Percentiles rank a stretch among this genome's conserved stretches.
Evolutionary conservation across 805 yeast genomes (phyloP).

Genomic region (Candida fluviatilis): DNA sequence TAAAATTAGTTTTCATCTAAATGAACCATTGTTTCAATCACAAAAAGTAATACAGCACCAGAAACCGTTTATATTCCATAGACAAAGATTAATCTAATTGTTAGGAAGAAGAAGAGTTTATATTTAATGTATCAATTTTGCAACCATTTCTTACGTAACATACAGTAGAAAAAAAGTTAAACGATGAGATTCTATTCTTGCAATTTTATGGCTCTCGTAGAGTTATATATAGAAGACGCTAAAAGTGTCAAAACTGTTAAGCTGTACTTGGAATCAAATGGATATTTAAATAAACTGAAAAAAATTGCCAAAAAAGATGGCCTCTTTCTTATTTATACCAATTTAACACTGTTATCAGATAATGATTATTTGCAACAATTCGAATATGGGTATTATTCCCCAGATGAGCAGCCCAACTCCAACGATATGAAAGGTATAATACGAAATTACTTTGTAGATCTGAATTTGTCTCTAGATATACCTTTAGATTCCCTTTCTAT

Average conservation of each 20-base stretch:
- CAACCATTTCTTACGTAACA: neutral
- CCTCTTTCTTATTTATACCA: slow-evolving; percentile 12
- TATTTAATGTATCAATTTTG: neutral
- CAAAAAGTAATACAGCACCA: too few relatives aligned
- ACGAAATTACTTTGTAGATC: neutral
- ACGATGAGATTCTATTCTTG: neutral
- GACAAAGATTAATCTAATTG: too few relatives aligned
- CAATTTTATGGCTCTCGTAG: slow-evolving; percentile 4
- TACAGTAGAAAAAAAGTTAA: neutral
- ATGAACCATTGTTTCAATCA: too few relatives aligned
- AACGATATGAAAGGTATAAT: slow-evolving; percentile 3
- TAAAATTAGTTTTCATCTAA: too few relatives aligned
- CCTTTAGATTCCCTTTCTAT: slow-evolving; percentile 7
- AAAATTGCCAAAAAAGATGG: slow-evolving; percentile 13
- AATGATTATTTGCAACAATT: slow-evolving; percentile 5
- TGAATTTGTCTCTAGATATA: neutral
- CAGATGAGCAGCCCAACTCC: neutral
- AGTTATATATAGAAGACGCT: slow-evolving; percentile 9
- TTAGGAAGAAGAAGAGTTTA: too few relatives aligned
- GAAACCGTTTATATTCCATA: too few relatives aligned
- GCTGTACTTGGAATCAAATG: slow-evolving; percentile 12
- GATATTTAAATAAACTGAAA: slow-evolving; percentile 12
- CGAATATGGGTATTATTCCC: slow-evolving; percentile 1
- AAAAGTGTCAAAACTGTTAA: slow-evolving; percentile 17
- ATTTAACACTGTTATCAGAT: slow-evolving; percentile 2